Evolutionary conservation across 2,329 filamentous ascomycete species (phyloP), one percentile per base, ranked within the genome.

Genomic region (Nannizziopsis barbatae): DNA sequence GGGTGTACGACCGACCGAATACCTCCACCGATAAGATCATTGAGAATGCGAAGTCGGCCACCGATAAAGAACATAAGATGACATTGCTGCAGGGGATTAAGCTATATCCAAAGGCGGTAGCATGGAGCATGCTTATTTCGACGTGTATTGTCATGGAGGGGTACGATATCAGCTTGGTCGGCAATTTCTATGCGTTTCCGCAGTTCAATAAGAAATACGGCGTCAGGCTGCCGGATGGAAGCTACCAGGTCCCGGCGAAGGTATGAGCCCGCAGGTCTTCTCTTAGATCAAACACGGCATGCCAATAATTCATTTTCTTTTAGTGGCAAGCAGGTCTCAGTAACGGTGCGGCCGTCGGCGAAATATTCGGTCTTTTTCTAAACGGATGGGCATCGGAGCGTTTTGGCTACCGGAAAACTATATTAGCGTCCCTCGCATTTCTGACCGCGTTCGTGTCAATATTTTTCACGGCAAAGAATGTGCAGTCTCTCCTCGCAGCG

Each of bases 111-210:
- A 90, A 93, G 70, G 88, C 88, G 17, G 81, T 93, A 49, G 75
- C 71, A 17, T 95, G 86, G 86, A 86, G 81, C 57, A 60, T 94
- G 44, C 71, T 93, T 51, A 89, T 95, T 65, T 90, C 84, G n/a
- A 90, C 86, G 0, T 89, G 84, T 62, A 92, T 94, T 60, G 80
- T 79, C 58, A 95, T 95, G 88, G 87, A 94, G 65, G 87, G 86
- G 31, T 93, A 89, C 69, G 86, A 94, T 61, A 74, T 92, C 50
- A 81, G 79, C 58, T 71, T 93, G 46, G 79, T 92, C 58, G 86
- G 83, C 70, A 89, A 89, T 66, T 87, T 92, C 61, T 89, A 79
- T 68, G 67, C 59, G 54, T 68, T 69, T 46, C 56, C 59, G 0
- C 59, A 63, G 44, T 71, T 70, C 55, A 68, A 65, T 46, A 53